Evolutionary conservation across 345 rosid genomes (phyloP).

Genomic region (Triadica sebifera): DNA sequence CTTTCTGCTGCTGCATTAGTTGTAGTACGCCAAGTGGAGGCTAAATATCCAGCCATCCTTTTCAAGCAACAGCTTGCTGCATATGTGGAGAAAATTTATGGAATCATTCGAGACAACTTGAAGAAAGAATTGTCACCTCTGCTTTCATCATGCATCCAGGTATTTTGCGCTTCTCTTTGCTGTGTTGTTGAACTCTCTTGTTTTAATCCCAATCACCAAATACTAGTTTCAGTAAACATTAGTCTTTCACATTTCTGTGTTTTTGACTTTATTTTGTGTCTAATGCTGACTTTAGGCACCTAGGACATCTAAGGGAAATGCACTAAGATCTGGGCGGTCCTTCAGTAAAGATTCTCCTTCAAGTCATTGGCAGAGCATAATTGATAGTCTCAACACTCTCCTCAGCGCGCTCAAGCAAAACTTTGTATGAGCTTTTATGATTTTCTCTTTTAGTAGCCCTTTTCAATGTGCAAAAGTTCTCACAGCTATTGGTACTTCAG

Average conservation of each 20-base stretch:
- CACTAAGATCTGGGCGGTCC: conserved; percentile 77
- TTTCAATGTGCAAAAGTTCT: conserved; percentile 24
- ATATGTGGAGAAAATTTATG: conserved; percentile 91
- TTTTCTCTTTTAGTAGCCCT: conserved; percentile 1
- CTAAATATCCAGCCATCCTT: conserved; percentile 95
- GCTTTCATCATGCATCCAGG: conserved; percentile 94
- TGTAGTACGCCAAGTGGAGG: conserved; percentile 87
- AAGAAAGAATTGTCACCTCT: conserved; percentile 82
- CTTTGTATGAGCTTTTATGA: conserved; percentile 50
- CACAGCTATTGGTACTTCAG: conserved; percentile 43
- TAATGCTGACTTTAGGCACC: conserved; percentile 63
- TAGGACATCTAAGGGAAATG: conserved; percentile 70
- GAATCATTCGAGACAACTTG: conserved; percentile 93
- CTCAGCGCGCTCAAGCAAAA: conserved; percentile 82
- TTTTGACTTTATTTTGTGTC: background rate
- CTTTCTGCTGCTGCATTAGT: conserved; percentile 72
- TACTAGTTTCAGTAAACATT: background rate
- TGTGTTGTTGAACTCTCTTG: conserved; percentile 11
- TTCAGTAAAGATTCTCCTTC: conserved; percentile 82
- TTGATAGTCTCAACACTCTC: conserved; percentile 78
- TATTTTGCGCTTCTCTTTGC: conserved; percentile 23
- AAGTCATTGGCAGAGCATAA: conserved; percentile 95
- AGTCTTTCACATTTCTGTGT: background rate
- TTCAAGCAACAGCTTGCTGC: conserved; percentile 99
- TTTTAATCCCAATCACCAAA: conserved; percentile 3